phyloP scores from a whole-genome alignment of 2,329 filamentous ascomycete genomes.

The Penicillium sp. region DNA sequence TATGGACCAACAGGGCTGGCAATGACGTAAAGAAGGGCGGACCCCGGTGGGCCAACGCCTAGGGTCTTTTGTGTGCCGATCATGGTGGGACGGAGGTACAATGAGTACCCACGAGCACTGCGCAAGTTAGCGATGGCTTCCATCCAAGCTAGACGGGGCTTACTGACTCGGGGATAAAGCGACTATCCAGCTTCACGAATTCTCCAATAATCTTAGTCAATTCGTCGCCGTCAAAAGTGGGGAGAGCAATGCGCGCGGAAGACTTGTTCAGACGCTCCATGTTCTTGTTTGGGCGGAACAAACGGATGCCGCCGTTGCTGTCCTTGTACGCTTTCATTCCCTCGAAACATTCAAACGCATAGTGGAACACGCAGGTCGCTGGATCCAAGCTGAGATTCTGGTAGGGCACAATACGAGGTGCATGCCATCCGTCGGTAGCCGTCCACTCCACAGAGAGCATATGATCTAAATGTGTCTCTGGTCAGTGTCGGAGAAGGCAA shows the following conservation, averaged over 20 bases:
- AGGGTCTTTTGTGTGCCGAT: slow-evolving; percentile 95
- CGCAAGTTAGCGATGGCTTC: slow-evolving; percentile 9
- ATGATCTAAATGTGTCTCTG: slow-evolving; percentile 63
- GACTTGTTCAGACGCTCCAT: slow-evolving; percentile 94
- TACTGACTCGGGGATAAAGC: slow-evolving; percentile 77
- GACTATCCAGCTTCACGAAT: slow-evolving; percentile 74
- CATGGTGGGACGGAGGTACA: slow-evolving; percentile 94
- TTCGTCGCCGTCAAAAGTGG: slow-evolving; percentile 70
- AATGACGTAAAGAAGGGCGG: slow-evolving; percentile 89
- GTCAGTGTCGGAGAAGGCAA: slow-evolving; percentile 18
- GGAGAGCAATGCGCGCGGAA: slow-evolving; percentile 83
- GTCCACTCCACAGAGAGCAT: slow-evolving; percentile 97
- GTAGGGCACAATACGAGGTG: slow-evolving; percentile 83
- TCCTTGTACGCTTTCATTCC: slow-evolving; percentile 99
- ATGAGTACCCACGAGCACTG: slow-evolving; percentile 73
- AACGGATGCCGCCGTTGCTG: slow-evolving; percentile 67
- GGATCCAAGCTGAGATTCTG: slow-evolving; percentile 96
- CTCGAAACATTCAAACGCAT: slow-evolving; percentile 97
- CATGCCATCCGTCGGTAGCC: slow-evolving; percentile 73
- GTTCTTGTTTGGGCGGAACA: slow-evolving; percentile 95
- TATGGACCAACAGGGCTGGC: slow-evolving; percentile 95
- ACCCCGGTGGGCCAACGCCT: slow-evolving; percentile 86
- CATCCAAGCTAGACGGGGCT: neutral
- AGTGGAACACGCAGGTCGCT: slow-evolving; percentile 96
- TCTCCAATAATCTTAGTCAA: slow-evolving; percentile 78